Evolutionary conservation across 768 basidiomycete genomes (phyloP), one percentile per base, ranked within the genome.

Genomic region (Podaxis sp.): DNA sequence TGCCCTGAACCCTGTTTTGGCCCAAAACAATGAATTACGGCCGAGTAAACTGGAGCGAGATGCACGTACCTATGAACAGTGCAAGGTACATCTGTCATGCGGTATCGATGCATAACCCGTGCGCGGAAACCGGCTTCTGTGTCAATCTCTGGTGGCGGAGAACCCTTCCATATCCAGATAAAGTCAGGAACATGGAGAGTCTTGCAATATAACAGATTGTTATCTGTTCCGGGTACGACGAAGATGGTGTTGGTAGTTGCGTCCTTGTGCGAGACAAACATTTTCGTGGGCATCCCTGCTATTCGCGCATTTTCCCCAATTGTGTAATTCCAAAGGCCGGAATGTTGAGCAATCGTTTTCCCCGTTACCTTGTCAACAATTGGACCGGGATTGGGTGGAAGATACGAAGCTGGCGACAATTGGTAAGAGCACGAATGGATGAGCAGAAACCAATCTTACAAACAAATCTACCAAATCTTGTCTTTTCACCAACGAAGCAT

Each of bases 401-500:
- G 80, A 68, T 98, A 99, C 40, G 90, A 82, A 1, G 88, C 95
- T 97, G 2, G n/a, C 40, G 15, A 10, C 24, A 58, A 40, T 17
- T 61, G 17, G 30, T 28, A 22, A 44, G n/a, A 50, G 3, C 24
- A 24, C 26, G 3, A 2, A 22, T 24, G n/a, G n/a, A 10, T 22
- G 62, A 17, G 2, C 37, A 53, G 4, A 41, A 40, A 58, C 17
- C n/a, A 28, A 40, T 56, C 83, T 65, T 64, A 90, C 93, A 83
- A 54, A 96, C 73, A 70, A 96, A 98, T 8, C 83, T 75, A 28
- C 81, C 78, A 66, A 96, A 96, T 53, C 77, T 82, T 10, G 80
- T 79, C 69, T 89, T 86, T 70, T 95, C 85, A 4, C 95, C 96
- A 1, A 99, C 87, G 66, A 99, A 99, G 70, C 96, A 99, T 17